Conservation (phyloP, 768 basidiomycete genomes). For the Sistotremastrum suecicum region DNA sequence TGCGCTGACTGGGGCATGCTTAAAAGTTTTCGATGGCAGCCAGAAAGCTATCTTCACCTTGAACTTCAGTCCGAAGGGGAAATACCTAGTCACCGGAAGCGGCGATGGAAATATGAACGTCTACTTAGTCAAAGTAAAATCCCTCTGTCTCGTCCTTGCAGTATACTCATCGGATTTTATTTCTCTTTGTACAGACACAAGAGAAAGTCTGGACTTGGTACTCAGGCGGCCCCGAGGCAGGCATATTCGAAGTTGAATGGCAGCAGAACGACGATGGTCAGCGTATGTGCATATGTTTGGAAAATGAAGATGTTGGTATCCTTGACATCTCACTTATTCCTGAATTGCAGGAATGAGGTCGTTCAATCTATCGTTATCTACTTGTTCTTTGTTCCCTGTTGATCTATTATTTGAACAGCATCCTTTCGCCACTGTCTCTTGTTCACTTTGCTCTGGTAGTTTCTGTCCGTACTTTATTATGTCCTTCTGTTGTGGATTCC, state of each 20-base stretch:
- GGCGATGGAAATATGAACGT: slow-evolving; percentile 67
- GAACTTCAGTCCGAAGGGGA: slow-evolving; percentile 61
- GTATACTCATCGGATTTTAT: background rate
- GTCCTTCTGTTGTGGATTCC: too few species aligned
- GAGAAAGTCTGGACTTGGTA: slow-evolving; percentile 53
- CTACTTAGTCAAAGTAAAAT: slow-evolving; percentile 47
- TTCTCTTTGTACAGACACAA: slow-evolving; percentile 14
- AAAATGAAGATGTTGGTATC: too few species aligned
- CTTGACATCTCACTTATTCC: too few species aligned
- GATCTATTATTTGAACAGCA: too few species aligned
- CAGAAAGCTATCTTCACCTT: slow-evolving; percentile 58
- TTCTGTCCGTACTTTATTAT: too few species aligned
- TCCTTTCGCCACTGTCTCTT: too few species aligned
- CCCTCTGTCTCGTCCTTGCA: slow-evolving; percentile 9
- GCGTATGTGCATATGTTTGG: too few species aligned
- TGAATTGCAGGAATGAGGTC: too few species aligned
- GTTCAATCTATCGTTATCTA: too few species aligned
- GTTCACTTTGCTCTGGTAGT: too few species aligned
- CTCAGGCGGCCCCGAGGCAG: slow-evolving; percentile 39
- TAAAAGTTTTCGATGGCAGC: slow-evolving; percentile 60
- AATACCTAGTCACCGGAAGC: slow-evolving; percentile 60
- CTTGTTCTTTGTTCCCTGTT: too few species aligned
- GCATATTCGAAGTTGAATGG: slow-evolving; percentile 71
- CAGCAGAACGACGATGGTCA: slow-evolving; percentile 30
- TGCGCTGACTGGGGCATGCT: slow-evolving; percentile 58